Conservation (phyloP, 2,329 filamentous ascomycete genomes). For the Tolypocladium pustulatum region DNA sequence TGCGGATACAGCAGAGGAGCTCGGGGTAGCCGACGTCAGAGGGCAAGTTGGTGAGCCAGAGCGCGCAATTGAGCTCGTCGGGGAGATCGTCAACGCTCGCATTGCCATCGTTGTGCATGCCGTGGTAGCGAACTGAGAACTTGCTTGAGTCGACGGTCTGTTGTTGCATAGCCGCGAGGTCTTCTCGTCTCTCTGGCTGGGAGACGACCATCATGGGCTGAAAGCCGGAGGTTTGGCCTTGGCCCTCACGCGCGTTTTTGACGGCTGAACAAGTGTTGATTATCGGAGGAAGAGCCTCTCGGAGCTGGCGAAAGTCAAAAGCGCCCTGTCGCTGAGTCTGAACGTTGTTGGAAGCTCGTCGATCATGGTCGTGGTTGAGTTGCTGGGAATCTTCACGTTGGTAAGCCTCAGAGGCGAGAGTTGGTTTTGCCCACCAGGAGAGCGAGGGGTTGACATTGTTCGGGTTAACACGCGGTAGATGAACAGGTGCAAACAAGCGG, state of each 20-base stretch:
- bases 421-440: neutral
- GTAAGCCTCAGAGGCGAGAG: neutral
- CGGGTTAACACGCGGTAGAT: too few species aligned
- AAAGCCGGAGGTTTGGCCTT: slow-evolving; percentile 4
- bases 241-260: neutral
- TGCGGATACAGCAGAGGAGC: slow-evolving; percentile 32
- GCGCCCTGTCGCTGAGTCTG: neutral
- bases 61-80: slow-evolving; percentile 32
- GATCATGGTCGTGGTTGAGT: neutral
- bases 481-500: neutral
- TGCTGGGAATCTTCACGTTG: neutral
- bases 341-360: neutral
- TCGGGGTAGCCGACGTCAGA: slow-evolving; percentile 27
- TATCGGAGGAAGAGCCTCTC: neutral
- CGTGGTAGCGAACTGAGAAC: slow-evolving; percentile 25
- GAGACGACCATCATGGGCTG: slow-evolving; percentile 13
- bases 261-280: neutral
- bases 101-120: slow-evolving; percentile 23
- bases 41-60: slow-evolving; percentile 43
- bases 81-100: slow-evolving; percentile 21
- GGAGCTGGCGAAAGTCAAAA: neutral
- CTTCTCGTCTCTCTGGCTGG: slow-evolving; percentile 5
- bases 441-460: neutral
- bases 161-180: slow-evolving; percentile 2
- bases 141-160: neutral